Evolutionary conservation across 2,329 filamentous ascomycete genomes (phyloP).

Genomic region (Alternaria panax): DNA sequence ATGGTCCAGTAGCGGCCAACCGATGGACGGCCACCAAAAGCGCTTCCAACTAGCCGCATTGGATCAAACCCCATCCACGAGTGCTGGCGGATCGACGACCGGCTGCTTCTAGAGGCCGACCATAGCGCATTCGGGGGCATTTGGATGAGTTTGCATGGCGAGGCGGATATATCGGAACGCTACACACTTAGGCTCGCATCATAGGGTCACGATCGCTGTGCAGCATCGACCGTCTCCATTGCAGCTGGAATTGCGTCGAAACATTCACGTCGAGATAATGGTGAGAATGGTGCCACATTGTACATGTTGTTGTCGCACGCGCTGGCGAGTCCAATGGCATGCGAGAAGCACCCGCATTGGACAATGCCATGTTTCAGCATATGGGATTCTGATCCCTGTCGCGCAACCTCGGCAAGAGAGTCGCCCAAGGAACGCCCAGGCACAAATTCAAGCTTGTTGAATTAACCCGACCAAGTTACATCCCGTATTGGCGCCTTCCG

Average conservation of each 20-base stretch:
- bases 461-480: not conserved
- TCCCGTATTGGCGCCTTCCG: conserved; percentile 1
- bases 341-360: not conserved
- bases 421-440: conserved; percentile 9
- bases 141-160: not conserved
- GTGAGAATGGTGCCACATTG: not conserved
- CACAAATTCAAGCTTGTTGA: not conserved
- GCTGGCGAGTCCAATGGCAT: not conserved
- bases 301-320: not conserved
- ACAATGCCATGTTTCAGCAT: conserved; percentile 1
- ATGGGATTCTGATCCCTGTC: conserved; percentile 4
- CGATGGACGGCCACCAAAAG: not conserved
- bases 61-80: not conserved
- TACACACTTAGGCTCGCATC: conserved; percentile 3
- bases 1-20: not conserved
- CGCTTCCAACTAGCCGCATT: not conserved
- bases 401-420: not conserved
- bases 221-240: not conserved
- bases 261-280: not conserved
- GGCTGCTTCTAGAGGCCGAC: not conserved
- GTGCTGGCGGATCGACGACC: not conserved
- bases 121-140: not conserved
- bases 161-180: conserved; percentile 8
- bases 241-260: not conserved
- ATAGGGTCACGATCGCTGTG: not conserved